These are phyloP conservation scores for Bifiguratus adelaidae DNA, from an alignment of 192 early-diverging fungal species.

Conservation along the genomic window DNA sequence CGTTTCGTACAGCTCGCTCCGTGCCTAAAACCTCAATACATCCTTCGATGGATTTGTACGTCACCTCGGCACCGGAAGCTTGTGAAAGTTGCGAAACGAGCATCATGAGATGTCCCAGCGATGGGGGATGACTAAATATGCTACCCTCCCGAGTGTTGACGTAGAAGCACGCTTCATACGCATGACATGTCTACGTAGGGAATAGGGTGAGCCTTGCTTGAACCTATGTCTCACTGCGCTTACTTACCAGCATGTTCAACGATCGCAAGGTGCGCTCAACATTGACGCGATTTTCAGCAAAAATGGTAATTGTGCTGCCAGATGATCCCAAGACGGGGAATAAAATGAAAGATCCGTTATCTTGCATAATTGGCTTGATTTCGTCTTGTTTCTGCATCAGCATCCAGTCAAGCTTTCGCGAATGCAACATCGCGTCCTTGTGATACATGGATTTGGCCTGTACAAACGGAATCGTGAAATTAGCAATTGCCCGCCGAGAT, in stretches of 20 bases:
- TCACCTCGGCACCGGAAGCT: slow-evolving; percentile 50
- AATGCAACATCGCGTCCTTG: slow-evolving; percentile 23
- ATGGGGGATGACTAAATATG: slow-evolving; percentile 11
- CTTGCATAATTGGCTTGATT: slow-evolving; percentile 57
- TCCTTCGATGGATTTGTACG: slow-evolving; percentile 29
- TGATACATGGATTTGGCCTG: slow-evolving; percentile 33
- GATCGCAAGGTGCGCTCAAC: slow-evolving; percentile 60
- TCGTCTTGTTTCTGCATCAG: slow-evolving; percentile 47
- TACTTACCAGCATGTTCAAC: slow-evolving; percentile 55
- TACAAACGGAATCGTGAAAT: no score
- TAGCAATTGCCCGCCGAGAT: no score
- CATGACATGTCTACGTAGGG: slow-evolving; percentile 11
- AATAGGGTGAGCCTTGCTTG: neutral
- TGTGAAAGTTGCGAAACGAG: slow-evolving; percentile 38
- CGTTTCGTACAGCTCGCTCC: slow-evolving; percentile 45
- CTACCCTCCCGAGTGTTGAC: slow-evolving; percentile 12
- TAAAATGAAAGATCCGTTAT: slow-evolving; percentile 57
- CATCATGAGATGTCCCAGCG: slow-evolving; percentile 20
- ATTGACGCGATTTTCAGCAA: slow-evolving; percentile 57
- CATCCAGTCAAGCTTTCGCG: slow-evolving; percentile 77
- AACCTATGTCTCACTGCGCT: neutral
- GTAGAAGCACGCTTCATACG: slow-evolving; percentile 19
- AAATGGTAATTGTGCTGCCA: slow-evolving; percentile 38
- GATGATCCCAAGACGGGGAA: slow-evolving; percentile 51
- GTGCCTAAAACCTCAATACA: slow-evolving; percentile 64